A percentile compares a stretch with the other conserved stretches of the same genome.
phyloP scores from a whole-genome alignment of 2,329 filamentous ascomycete species.

The Nigrograna mackinnonii region DNA sequence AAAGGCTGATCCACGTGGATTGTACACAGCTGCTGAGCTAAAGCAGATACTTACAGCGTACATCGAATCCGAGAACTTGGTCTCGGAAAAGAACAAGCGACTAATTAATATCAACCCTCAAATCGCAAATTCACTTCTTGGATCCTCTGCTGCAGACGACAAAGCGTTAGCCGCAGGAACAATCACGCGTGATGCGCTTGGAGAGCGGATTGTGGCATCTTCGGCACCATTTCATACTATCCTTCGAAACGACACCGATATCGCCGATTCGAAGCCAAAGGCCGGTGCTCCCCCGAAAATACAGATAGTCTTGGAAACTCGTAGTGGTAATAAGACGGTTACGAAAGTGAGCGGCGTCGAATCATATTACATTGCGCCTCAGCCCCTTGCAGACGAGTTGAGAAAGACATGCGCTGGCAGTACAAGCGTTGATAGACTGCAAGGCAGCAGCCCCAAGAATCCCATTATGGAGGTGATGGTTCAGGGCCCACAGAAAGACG shows the following conservation, averaged over 20 bases:
- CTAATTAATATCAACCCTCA: constrained; percentile 65
- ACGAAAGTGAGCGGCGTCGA: constrained; percentile 67
- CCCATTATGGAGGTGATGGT: constrained; percentile 70
- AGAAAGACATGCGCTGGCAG: constrained; percentile 71
- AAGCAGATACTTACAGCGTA: constrained; percentile 62
- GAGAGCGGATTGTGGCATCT: constrained; percentile 61
- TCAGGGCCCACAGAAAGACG: constrained; percentile 67
- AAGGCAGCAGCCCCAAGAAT: constrained; percentile 62
- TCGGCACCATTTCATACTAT: constrained; percentile 63
- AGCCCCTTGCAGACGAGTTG: constrained; percentile 65
- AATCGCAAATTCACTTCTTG: constrained; percentile 65
- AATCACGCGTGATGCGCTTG: constrained; percentile 63
- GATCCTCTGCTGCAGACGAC: constrained; percentile 56
- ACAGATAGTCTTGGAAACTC: constrained; percentile 63
- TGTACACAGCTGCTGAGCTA: constrained; percentile 64
- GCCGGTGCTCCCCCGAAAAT: constrained; percentile 64
- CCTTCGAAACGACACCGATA: constrained; percentile 50
- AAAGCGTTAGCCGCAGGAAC: constrained; percentile 60
- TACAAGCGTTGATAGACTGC: constrained; percentile 64
- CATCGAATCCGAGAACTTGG: constrained; percentile 59
- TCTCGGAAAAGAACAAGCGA: constrained; percentile 62
- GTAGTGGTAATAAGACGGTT: constrained; percentile 68
- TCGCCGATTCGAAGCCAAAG: constrained; percentile 58
- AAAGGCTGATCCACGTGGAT: constrained; percentile 54
- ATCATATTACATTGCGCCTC: constrained; percentile 63